phyloP scores from a whole-genome alignment of 257 asterid genomes.

The Orobanche coerulescens region DNA sequence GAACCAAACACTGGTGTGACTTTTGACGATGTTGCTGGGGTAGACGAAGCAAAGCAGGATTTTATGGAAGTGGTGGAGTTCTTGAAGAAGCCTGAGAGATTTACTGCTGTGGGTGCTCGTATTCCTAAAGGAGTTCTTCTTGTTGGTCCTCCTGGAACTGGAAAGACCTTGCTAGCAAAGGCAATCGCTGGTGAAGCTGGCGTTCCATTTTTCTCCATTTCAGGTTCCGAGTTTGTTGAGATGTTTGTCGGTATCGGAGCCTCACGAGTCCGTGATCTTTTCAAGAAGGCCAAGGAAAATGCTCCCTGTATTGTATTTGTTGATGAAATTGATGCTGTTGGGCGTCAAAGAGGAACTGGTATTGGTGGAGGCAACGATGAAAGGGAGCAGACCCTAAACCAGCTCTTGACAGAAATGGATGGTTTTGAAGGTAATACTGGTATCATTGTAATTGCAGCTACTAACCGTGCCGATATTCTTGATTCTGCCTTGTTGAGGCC shows the following conservation, averaged over 20 bases:
- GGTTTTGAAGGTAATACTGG: conserved; percentile 99
- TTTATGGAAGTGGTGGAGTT: conserved; percentile 98
- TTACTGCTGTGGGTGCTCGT: conserved; percentile 96
- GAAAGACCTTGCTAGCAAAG: conserved; percentile 92
- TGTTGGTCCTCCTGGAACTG: conserved; percentile 98
- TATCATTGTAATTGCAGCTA: conserved; percentile 86
- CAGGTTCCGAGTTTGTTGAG: conserved; percentile 99
- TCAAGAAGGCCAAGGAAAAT: conserved; percentile 97
- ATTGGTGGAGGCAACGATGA: conserved; percentile 98
- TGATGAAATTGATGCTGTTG: conserved; percentile 99
- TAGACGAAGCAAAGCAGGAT: conserved; percentile 97
- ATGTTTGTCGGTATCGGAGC: conserved; percentile 99
- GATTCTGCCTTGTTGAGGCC: conserved; percentile 95
- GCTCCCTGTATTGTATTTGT: conserved; percentile 98
- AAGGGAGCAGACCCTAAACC: conserved; percentile 94
- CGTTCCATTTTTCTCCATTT: conserved; percentile 92
- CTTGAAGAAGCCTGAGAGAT: conserved; percentile 94
- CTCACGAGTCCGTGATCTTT: conserved; percentile 91
- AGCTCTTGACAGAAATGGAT: conserved; percentile 95
- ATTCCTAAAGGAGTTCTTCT: conserved; percentile 99
- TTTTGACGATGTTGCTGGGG: conserved; percentile 96
- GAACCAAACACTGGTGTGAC: conserved; percentile 98
- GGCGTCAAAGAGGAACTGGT: conserved; percentile 98
- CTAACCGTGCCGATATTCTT: conserved; percentile 96
- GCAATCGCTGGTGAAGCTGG: conserved; percentile 99